Evolutionary conservation across 768 basidiomycete genomes (phyloP), one percentile per base, ranked within the genome.

Genomic region (Mrakia gelida): DNA sequence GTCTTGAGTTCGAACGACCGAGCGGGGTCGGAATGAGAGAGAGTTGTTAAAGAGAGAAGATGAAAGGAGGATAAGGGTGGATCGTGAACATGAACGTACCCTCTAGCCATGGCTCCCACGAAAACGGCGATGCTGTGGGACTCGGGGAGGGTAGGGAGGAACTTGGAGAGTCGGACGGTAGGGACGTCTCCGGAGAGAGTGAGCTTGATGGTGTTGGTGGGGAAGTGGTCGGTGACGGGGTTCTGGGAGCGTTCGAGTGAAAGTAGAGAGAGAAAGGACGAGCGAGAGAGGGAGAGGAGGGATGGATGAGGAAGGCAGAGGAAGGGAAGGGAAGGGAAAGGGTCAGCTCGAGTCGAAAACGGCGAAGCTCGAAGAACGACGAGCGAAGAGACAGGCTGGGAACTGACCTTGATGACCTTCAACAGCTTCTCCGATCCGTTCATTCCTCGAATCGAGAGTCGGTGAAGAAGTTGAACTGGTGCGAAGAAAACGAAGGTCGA

Each of bases 21-120:
- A 54, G 21, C 21, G 54, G 18, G 26, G n/a, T 59, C 59, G 59
- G 26, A 43, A 5, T 45, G 15, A 45, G 2, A 45, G 41, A 4
- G n/a, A 63, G 43, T 0, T 7, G 23, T 49, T 7, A 41, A 15
- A 70, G 9, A 4, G 11, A 61, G 1, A 28, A 45, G 49, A 0
- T 49, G 38, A 16, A n/a, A 63, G 34, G 52, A 18, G 49, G 18
- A 52, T 5, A 13, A 49, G 15, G 18, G 49, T 3, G 61, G 65
- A 49, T 23, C 13, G 34, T 38, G 3, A 18, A 80, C 13, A 30
- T 38, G 3, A 18, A 80, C 85, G 73, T 43, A 86, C 84, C 96
- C 96, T 77, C 96, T 88, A 9, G 96, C 96, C 96, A 99, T 99
- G 30, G 96, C 97, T 71, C 96, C 96, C 76, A 99, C 95, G 81